Base-by-base conservation (phyloP, 2,329 filamentous ascomycete species). In the Ceratocystis destructans region DNA sequence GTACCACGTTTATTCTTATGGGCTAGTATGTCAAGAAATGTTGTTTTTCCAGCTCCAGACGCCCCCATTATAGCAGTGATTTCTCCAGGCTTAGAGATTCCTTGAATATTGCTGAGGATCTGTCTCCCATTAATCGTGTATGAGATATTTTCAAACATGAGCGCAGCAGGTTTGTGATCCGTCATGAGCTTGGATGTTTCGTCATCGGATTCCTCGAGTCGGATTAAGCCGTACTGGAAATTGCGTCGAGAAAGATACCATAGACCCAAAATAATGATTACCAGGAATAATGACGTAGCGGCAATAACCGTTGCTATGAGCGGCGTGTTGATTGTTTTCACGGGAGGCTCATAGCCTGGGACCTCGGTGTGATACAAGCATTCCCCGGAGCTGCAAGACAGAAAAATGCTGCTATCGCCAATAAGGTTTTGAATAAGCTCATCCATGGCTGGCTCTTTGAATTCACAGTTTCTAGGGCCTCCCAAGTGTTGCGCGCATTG, bases 51-150 rank as follows among this genome's bases (percentile, higher is more conserved):
- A 53, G 94, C 95, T 37, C 94, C 94, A 0, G 94, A 99, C 6
- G 94, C 93, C 66, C 94, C 94, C 93, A 99, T 99, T 72, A 99
- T 96, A 7, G 94, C 94, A 70, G 93, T 90, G 6, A 97, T 84
- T 74, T 99, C 91, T n/a, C 95, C 95, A 1, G 93, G 91, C 70
- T 88, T 88, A n/a, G 93, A 92, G 53, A 90, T 86, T 61, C 94
- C 94, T 70, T 87, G 86, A 44, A 99, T 87, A 15, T 83, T 84
- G 17, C 82, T 82, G 2, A 99, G 79, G 61, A 99, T 96, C 64
- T 88, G 82, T 76, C 90, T 96, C 48, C 90, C 90, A 70, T 95
- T 96, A 46, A 99, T 80, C 25, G 82, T 81, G 73, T 99, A 99
- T 0, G 86, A 85, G 2, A 99, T 88, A 68, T 95, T 87, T 67